Percentiles rank a stretch among this genome's conserved stretches.
These are phyloP conservation scores for Malus hybrid DNA, from an alignment of 331 rosid species.

Conservation along the genomic window DNA sequence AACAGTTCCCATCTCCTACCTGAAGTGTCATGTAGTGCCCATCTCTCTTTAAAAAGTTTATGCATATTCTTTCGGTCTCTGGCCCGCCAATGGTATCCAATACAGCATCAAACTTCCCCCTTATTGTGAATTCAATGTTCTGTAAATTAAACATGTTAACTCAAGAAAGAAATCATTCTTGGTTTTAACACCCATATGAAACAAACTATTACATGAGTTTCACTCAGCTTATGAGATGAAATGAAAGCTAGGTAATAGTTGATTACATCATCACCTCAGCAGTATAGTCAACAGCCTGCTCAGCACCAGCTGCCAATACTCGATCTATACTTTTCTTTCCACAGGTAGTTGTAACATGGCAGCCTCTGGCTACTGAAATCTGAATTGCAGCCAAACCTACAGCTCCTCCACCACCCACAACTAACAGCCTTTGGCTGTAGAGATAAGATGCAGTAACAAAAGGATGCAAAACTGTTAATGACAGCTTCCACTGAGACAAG, in stretches of 20 bases:
- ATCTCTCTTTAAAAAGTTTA: conserved; percentile 68
- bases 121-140: conserved; percentile 61
- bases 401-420: conserved; percentile 98
- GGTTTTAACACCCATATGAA: background rate
- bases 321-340: conserved; percentile 66
- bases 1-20: conserved; percentile 40
- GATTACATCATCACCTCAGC: conserved; percentile 52
- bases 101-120: conserved; percentile 89
- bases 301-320: conserved; percentile 75
- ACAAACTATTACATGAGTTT: background rate
- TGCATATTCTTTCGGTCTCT: conserved; percentile 71
- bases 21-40: conserved; percentile 99
- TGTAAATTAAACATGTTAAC: conserved; percentile 18
- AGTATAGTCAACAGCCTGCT: conserved; percentile 83
- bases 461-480: background rate
- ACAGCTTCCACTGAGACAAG: background rate
- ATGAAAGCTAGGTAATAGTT: conserved; percentile 16
- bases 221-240: conserved; percentile 1
- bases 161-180: background rate
- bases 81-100: conserved; percentile 87
- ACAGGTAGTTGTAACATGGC: conserved; percentile 79
- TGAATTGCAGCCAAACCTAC: conserved; percentile 85
- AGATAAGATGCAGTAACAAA: conserved; percentile 22
- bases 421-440: conserved; percentile 74
- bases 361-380: conserved; percentile 77